phyloP scores from a whole-genome alignment of 2,329 filamentous ascomycete species.

The Microdochium paspali region DNA sequence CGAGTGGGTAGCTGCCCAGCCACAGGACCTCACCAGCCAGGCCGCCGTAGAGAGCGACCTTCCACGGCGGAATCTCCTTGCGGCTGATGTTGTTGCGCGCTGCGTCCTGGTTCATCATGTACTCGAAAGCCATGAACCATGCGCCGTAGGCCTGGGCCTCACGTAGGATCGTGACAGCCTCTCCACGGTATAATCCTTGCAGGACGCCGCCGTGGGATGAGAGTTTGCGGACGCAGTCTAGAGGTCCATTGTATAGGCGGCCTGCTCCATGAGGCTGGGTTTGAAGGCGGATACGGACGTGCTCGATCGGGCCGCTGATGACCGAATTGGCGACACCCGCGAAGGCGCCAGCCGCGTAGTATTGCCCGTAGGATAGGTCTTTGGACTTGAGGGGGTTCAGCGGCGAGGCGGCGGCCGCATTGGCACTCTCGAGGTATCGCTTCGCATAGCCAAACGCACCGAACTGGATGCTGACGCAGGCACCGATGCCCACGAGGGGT shows the following conservation, averaged over 20 bases:
- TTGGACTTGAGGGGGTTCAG: slow-evolving; percentile 35
- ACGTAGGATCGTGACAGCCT: slow-evolving; percentile 74
- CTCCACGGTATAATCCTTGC: slow-evolving; percentile 75
- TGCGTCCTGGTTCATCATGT: slow-evolving; percentile 86
- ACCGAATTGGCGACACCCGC: slow-evolving; percentile 84
- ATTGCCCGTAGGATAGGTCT: slow-evolving; percentile 70
- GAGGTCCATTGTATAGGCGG: slow-evolving; percentile 71
- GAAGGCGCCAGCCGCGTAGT: slow-evolving; percentile 85
- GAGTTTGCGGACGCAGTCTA: slow-evolving; percentile 87
- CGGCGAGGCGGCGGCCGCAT: slow-evolving; percentile 39
- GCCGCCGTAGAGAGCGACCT: slow-evolving; percentile 87
- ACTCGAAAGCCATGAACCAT: slow-evolving; percentile 95
- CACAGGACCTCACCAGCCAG: slow-evolving; percentile 90
- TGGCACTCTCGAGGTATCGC: slow-evolving; percentile 72
- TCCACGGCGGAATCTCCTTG: slow-evolving; percentile 70
- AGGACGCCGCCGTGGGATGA: slow-evolving; percentile 56
- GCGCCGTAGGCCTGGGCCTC: slow-evolving; percentile 92
- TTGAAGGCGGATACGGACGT: slow-evolving; percentile 91
- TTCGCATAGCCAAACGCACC: slow-evolving; percentile 91
- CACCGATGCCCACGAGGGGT: slow-evolving; percentile 88
- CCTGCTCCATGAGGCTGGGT: slow-evolving; percentile 84
- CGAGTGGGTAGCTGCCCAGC: slow-evolving; percentile 88
- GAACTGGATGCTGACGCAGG: slow-evolving; percentile 97
- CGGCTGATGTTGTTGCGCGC: slow-evolving; percentile 66
- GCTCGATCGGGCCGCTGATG: slow-evolving; percentile 88